Percentiles rank a stretch among this genome's conserved stretches.
phyloP scores from a whole-genome alignment of 2,329 filamentous ascomycete species.

The Fusarium drepaniforme region DNA sequence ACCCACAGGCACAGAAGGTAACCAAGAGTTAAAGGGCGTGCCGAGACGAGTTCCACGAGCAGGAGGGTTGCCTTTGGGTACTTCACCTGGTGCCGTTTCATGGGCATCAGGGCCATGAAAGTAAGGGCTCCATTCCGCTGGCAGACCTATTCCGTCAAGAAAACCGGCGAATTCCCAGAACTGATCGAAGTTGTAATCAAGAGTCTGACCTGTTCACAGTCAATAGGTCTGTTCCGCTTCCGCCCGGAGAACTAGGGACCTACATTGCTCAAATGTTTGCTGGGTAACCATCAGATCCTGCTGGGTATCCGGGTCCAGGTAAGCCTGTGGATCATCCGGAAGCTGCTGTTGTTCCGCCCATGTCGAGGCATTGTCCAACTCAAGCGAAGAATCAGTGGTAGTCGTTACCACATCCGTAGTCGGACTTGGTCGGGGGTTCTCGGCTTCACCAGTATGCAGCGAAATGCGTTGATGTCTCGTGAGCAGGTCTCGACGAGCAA shows the following conservation, averaged over 20 bases:
- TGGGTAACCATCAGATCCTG: neutral
- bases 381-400: constrained; percentile 3
- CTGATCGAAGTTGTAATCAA: constrained; percentile 43
- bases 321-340: neutral
- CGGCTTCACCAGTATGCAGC: constrained; percentile 47
- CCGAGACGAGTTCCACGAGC: constrained; percentile 38
- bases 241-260: neutral
- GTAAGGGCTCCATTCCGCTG: constrained; percentile 54
- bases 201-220: neutral
- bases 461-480: constrained; percentile 58
- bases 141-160: constrained; percentile 52
- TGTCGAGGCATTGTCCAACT: constrained; percentile 5
- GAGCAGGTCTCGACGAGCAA: constrained; percentile 58
- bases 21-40: constrained; percentile 53
- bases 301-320: neutral
- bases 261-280: neutral
- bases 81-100: constrained; percentile 6
- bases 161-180: constrained; percentile 55
- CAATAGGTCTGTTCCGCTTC: neutral
- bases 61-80: neutral
- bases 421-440: constrained; percentile 41
- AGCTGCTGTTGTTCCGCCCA: constrained; percentile 10
- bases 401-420: constrained; percentile 22
- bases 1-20: constrained; percentile 50
- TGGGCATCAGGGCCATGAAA: constrained; percentile 44